Percentiles rank a stretch among this genome's conserved stretches.
Conservation (phyloP, 2,329 filamentous ascomycete species). For the Fusarium falciforme region DNA sequence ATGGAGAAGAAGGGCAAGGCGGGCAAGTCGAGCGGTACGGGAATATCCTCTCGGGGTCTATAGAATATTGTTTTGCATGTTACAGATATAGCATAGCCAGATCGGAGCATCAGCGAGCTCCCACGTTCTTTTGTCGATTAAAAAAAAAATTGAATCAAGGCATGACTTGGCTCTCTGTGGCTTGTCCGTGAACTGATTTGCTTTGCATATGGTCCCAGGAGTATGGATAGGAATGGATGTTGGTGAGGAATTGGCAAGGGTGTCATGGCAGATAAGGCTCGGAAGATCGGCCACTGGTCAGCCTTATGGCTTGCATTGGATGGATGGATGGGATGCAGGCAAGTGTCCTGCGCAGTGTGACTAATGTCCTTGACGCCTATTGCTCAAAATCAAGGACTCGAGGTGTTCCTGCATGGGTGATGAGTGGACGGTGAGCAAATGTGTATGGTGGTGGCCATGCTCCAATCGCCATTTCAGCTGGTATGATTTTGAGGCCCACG, state of each 20-base stretch:
- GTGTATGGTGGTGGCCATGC: neutral
- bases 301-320: conserved; percentile 15
- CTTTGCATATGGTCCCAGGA: neutral
- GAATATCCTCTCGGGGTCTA: conserved; percentile 29
- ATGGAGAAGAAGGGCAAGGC: conserved; percentile 60
- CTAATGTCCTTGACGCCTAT: conserved; percentile 8
- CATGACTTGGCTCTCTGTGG: neutral
- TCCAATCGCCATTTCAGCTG: neutral
- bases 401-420: conserved; percentile 23
- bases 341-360: neutral
- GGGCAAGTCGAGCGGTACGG: conserved; percentile 15
- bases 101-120: conserved; percentile 37
- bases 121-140: conserved; percentile 42
- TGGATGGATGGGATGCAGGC: neutral
- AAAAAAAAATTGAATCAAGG: conserved; percentile 10
- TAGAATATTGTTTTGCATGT: conserved; percentile 40
- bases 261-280: neutral
- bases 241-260: neutral
- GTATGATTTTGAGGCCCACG: neutral
- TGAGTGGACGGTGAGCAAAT: neutral
- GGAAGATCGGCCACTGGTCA: conserved; percentile 9
- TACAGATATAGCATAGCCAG: conserved; percentile 34
- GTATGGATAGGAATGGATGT: neutral
- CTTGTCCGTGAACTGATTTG: neutral
- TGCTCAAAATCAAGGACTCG: conserved; percentile 5